phyloP scores from a whole-genome alignment of 257 asterid genomes.

The Paraleonurus japonicus region DNA sequence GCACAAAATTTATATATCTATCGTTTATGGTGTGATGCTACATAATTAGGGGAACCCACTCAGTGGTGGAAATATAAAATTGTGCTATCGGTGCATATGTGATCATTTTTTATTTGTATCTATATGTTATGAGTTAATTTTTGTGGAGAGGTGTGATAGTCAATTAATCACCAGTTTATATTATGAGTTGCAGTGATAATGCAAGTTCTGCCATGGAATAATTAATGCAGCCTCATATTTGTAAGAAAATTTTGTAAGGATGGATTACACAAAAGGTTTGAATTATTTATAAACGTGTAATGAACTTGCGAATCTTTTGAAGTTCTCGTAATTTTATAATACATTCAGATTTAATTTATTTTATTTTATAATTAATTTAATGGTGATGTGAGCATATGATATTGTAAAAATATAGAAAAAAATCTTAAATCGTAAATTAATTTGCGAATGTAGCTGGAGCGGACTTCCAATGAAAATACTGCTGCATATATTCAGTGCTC shows the following conservation, averaged over 20 bases:
- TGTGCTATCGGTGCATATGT: too few relatives aligned
- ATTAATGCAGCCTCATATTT: not conserved
- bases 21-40: too few relatives aligned
- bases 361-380: too few relatives aligned
- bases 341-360: too few relatives aligned
- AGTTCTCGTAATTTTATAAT: too few relatives aligned
- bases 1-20: too few relatives aligned
- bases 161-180: not conserved
- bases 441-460: not conserved
- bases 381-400: too few relatives aligned
- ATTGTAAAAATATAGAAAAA: too few relatives aligned
- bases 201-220: not conserved
- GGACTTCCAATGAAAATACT: not conserved
- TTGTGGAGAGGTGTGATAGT: not conserved
- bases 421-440: too few relatives aligned
- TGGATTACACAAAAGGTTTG: not conserved
- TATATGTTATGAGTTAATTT: not conserved
- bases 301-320: not conserved
- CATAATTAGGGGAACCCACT: too few relatives aligned
- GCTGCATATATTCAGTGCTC: not conserved
- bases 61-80: too few relatives aligned
- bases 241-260: not conserved
- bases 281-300: not conserved
- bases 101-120: too few relatives aligned
- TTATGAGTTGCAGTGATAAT: not conserved